Evolutionary conservation across 257 asterid genomes (phyloP), one percentile per base, ranked within the genome.

Genomic region (Cordia subcordata): DNA sequence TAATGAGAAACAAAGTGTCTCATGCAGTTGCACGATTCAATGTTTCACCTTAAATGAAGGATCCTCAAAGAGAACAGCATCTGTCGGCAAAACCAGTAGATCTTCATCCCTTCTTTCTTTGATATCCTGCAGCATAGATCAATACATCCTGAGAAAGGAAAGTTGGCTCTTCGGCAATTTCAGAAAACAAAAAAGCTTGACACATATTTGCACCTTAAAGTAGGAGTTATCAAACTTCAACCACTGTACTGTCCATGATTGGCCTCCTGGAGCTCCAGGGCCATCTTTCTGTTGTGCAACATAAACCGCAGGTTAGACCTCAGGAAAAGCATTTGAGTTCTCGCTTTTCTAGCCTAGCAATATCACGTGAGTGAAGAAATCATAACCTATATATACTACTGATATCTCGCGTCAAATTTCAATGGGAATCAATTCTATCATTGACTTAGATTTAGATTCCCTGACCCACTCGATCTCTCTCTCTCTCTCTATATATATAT

Each of bases 251-350:
- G 99, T 93, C 99, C 99, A 93, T 40, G 99, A 93, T 72, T 93
- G 96, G 57, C 99, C 99, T 68, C 99, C 97, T 54, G 99, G 96
- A 17, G 83, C 82, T 60, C 99, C 97, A 17, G 99, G 97, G 58
- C 99, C 99, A 53, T 93, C 95, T 83, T 93, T 93, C 97, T 93
- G 91, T 69, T 63, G 74, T 51, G 72, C 68, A 67, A 51, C 40
- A 58, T 68, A 66, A 52, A 60, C 35, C 6, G 35, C 35, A 1
- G 35, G 35, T 27, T 27, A 27, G 35, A 27, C 35, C 6, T 6
- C 35, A 27, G n/a, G n/a, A n/a, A n/a, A n/a, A n/a, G n/a, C n/a
- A n/a, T n/a, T n/a, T n/a, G n/a, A n/a, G n/a, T n/a, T n/a, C n/a
- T n/a, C n/a, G n/a, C n/a, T n/a, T n/a, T n/a, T n/a, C n/a, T n/a